Conservation (phyloP, 495 filamentous ascomycete species). For the Penicillium diatomitis region DNA sequence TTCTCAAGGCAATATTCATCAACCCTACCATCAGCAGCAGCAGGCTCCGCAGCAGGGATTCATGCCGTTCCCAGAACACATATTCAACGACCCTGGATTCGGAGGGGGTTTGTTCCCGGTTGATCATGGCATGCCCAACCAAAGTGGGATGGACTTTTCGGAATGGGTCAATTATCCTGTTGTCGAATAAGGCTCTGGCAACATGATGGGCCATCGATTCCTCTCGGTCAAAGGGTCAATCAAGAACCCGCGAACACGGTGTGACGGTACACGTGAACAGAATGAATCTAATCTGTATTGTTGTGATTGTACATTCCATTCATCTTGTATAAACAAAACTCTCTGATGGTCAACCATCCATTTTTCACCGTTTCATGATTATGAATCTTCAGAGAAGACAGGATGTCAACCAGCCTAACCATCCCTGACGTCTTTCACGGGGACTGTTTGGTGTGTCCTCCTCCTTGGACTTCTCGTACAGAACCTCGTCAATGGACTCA, state of each 20-base stretch:
- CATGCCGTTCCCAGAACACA: slow-evolving; percentile 35
- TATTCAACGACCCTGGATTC: slow-evolving; percentile 30
- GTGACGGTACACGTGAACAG: no score
- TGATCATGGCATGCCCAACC: slow-evolving; percentile 25
- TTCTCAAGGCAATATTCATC: not conserved
- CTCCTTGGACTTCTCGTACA: slow-evolving; percentile 6
- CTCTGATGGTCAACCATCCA: no score
- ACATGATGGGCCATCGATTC: no score
- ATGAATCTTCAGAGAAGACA: slow-evolving; percentile 3
- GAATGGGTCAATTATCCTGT: slow-evolving; percentile 37
- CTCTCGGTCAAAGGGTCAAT: no score
- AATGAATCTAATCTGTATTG: no score
- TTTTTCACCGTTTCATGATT: not conserved
- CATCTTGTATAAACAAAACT: not conserved
- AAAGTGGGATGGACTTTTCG: slow-evolving; percentile 34
- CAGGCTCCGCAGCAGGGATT: slow-evolving; percentile 14
- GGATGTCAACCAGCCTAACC: slow-evolving; percentile 9
- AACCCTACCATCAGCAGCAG: slow-evolving; percentile 5
- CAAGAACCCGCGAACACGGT: no score
- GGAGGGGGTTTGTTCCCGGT: slow-evolving; percentile 30
- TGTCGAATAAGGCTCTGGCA: slow-evolving; percentile 2
- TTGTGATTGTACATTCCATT: not conserved
- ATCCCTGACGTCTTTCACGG: not conserved
- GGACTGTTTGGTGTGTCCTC: not conserved
- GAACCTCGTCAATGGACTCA: not conserved